Evolutionary conservation across 441 rosid species (phyloP), one percentile per base, ranked within the genome.

Genomic region (Populus hybrid): DNA sequence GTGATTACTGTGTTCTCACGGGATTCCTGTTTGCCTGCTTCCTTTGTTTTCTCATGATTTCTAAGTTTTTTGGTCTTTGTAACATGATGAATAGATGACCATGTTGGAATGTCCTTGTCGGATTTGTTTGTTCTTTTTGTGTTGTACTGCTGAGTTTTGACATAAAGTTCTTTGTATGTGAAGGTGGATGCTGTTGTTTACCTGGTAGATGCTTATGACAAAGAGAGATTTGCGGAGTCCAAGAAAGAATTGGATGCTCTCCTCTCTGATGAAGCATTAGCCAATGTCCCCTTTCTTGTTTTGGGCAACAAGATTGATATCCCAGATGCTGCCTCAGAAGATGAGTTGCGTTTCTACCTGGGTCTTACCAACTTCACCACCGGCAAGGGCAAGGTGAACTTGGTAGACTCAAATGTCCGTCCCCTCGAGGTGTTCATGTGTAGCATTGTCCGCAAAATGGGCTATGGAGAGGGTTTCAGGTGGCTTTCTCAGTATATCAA

Each of bases 141-240:
- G 28, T 1, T 7, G n/a, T 23, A 28, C 19, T 71, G 24, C n/a
- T 11, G 67, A 18, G 8, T 28, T 66, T 34, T 57, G 69, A 28
- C 75, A 80, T 38, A 77, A 26, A 65, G 19, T 28, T 76, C 0
- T 16, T 38, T 67, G 69, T 7, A 30, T 40, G 69, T 78, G 78
- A 42, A 92, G 97, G 97, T 93, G 85, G 97, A 93, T 86, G 96
- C 96, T 0, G 98, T 93, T 69, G 96, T 93, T 71, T 93, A 93
- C 85, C 87, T 93, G 30, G 96, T 93, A 69, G 98, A 93, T 83
- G 97, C 97, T n/a, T 87, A 85, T 70, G 98, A 93, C 83, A 91
- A 89, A 77, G 98, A 93, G 81, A 88, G 98, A 80, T 89, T 92
- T 75, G 80, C 89, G 0, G 95, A 91, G 79, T 91, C 98, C 5